Evolutionary conservation across 2,329 filamentous ascomycete species (phyloP), one percentile per base, ranked within the genome.

Genomic region (Huntiella moniliformis): DNA sequence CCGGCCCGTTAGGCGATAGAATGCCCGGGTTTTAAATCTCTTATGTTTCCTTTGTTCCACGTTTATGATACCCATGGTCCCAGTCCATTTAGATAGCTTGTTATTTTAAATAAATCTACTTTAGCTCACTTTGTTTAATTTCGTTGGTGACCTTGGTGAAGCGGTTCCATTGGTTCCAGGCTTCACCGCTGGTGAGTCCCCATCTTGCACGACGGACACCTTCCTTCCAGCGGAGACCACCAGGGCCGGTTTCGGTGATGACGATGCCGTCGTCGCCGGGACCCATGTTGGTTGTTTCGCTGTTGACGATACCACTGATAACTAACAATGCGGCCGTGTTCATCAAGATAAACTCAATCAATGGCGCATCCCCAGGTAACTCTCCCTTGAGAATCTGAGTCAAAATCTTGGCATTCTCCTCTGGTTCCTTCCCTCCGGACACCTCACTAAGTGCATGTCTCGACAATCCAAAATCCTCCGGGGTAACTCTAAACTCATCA

Each of bases 251-350:
- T 59, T 96, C 87, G 12, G 65, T 74, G 51, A 93, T 73, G 40
- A 94, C 84, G 37, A 78, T 69, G 0, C 84, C 83, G 55, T 88
- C 82, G 55, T 93, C 84, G 1, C 79, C 82, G 40, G 70, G 64
- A 1, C 83, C 84, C 81, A 92, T 84, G 56, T 74, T 65, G 57
- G 82, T 92, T 28, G 68, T 71, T 48, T 93, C 81, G 0, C 80
- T 75, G 52, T 96, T 88, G 57, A 86, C 93, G 32, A 94, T 68
- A 3, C 91, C 91, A 2, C 84, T 80, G 3, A 82, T 73, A 0
- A 93, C 88, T 45, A 98, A 72, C 44, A 98, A 65, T 1, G 86
- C 84, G 0, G 88, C 87, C 1, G 88, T 82, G 57, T 98, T 98
- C 63, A 96, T 82, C 44, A 96, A 70, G 15, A 98, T 85, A 57